These are phyloP conservation scores for Aspergillus proliferans DNA, from an alignment of 2,329 filamentous ascomycete species.

Conservation along the genomic window DNA sequence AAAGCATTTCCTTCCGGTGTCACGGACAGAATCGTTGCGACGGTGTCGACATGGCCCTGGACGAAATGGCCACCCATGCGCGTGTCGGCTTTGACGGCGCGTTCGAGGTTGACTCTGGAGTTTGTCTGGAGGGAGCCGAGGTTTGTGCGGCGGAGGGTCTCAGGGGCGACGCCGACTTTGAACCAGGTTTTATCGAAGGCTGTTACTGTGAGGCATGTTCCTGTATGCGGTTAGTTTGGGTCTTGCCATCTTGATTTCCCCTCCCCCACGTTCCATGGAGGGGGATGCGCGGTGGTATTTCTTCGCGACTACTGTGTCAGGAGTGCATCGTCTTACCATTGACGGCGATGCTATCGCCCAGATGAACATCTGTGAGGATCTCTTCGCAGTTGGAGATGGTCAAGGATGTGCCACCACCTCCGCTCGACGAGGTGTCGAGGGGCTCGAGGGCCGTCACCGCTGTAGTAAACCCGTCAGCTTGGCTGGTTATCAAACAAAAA, in stretches of 20 bases:
- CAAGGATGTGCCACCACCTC: constrained; percentile 77
- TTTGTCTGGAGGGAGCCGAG: constrained; percentile 65
- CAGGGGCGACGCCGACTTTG: constrained; percentile 89
- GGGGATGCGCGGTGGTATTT: too few species aligned
- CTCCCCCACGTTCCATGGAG: background rate
- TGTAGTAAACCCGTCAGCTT: constrained; percentile 39
- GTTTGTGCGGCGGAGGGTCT: constrained; percentile 93
- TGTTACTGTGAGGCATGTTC: constrained; percentile 89
- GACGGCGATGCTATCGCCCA: constrained; percentile 90
- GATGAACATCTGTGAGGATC: constrained; percentile 75
- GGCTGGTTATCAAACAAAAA: constrained; percentile 4
- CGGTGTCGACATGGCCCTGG: constrained; percentile 93
- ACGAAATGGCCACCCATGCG: constrained; percentile 98
- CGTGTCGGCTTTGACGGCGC: constrained; percentile 81
- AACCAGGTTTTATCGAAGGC: constrained; percentile 59
- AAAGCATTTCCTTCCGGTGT: constrained; percentile 83
- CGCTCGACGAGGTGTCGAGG: constrained; percentile 65
- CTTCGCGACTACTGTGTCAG: background rate
- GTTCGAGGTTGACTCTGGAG: constrained; percentile 82
- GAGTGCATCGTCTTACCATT: constrained; percentile 55
- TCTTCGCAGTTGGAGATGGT: constrained; percentile 70
- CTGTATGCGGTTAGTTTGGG: constrained; percentile 22
- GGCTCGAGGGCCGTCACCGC: constrained; percentile 76
- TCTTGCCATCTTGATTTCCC: background rate
- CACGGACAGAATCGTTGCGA: constrained; percentile 66